Percentiles rank a stretch among this genome's conserved stretches.
Conservation (phyloP, 2,329 filamentous ascomycete genomes). For the Aspergillus sp. region DNA sequence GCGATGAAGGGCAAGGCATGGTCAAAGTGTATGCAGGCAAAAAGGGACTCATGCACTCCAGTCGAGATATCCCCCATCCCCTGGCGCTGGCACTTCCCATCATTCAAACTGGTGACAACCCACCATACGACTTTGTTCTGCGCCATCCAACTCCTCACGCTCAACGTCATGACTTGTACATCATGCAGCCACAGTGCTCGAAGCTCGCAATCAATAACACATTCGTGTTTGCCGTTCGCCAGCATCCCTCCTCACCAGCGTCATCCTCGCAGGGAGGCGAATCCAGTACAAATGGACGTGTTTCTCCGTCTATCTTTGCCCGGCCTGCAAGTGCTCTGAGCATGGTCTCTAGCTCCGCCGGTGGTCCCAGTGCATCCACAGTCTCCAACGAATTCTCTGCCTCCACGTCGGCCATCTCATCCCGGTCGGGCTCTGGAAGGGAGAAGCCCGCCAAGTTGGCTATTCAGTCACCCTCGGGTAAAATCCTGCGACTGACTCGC, state of each 20-base stretch:
- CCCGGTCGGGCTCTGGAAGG: constrained; percentile 26
- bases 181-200: constrained; percentile 90
- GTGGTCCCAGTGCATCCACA: constrained; percentile 47
- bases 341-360: constrained; percentile 54
- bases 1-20: constrained; percentile 82
- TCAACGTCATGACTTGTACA: constrained; percentile 94
- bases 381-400: constrained; percentile 38
- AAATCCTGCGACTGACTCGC: constrained; percentile 69
- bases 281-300: constrained; percentile 35
- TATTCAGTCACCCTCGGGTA: constrained; percentile 88
- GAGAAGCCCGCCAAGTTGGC: constrained; percentile 91
- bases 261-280: constrained; percentile 33
- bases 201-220: constrained; percentile 90
- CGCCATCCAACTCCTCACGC: constrained; percentile 95
- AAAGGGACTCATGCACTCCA: constrained; percentile 92
- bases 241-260: constrained; percentile 69
- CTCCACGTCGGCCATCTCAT: constrained; percentile 52
- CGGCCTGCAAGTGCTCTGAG: constrained; percentile 57
- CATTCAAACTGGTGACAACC: constrained; percentile 85
- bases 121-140: constrained; percentile 86
- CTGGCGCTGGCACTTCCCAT: constrained; percentile 87
- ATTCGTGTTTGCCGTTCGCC: constrained; percentile 92
- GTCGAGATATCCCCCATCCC: constrained; percentile 91
- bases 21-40: constrained; percentile 93
- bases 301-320: constrained; percentile 47